Percentiles rank a stretch among this genome's conserved stretches.
phyloP scores from a whole-genome alignment of 2,329 filamentous ascomycete genomes.

The Diplodia scrobiculata region DNA sequence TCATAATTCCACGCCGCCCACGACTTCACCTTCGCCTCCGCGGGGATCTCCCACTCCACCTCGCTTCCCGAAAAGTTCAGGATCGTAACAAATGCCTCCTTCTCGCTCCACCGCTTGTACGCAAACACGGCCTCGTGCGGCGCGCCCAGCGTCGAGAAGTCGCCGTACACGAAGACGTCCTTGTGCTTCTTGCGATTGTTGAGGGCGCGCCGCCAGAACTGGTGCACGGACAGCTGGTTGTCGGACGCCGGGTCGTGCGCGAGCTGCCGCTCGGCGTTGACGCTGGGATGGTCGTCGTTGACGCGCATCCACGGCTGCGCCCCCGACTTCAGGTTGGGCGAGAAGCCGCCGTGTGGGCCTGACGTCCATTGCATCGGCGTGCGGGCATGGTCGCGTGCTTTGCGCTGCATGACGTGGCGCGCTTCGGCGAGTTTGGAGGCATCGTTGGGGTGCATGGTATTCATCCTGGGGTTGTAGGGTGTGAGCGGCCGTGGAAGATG shows the following conservation, averaged over 20 bases:
- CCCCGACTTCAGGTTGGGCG: slow-evolving; percentile 46
- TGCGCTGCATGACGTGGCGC: slow-evolving; percentile 46
- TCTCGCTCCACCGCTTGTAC: slow-evolving; percentile 39
- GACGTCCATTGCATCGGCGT: slow-evolving; percentile 68
- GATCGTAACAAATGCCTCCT: slow-evolving; percentile 38
- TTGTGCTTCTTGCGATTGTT: slow-evolving; percentile 58
- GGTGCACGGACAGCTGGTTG: slow-evolving; percentile 52
- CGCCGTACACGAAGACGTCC: slow-evolving; percentile 64
- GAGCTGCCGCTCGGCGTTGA: slow-evolving; percentile 62
- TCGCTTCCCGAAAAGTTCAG: slow-evolving; percentile 41
- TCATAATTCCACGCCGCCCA: slow-evolving; percentile 45
- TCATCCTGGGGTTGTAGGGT: slow-evolving; percentile 33
- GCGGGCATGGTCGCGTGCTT: slow-evolving; percentile 66
- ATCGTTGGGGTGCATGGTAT: slow-evolving; percentile 38
- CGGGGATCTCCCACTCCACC: slow-evolving; percentile 38
- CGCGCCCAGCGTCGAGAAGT: slow-evolving; percentile 57
- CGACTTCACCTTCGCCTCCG: slow-evolving; percentile 36
- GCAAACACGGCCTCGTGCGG: slow-evolving; percentile 38
- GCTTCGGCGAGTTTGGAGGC: slow-evolving; percentile 37
- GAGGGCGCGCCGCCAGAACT: slow-evolving; percentile 64
- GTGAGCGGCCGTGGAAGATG: neutral
- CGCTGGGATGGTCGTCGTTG: slow-evolving; percentile 55
- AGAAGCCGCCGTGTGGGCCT: slow-evolving; percentile 62
- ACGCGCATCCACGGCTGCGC: slow-evolving; percentile 63
- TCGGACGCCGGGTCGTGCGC: slow-evolving; percentile 4